Percentiles rank a stretch among this genome's conserved stretches.
Evolutionary conservation across 805 yeast genomes (phyloP).

Genomic region (Yarrowia deformans): DNA sequence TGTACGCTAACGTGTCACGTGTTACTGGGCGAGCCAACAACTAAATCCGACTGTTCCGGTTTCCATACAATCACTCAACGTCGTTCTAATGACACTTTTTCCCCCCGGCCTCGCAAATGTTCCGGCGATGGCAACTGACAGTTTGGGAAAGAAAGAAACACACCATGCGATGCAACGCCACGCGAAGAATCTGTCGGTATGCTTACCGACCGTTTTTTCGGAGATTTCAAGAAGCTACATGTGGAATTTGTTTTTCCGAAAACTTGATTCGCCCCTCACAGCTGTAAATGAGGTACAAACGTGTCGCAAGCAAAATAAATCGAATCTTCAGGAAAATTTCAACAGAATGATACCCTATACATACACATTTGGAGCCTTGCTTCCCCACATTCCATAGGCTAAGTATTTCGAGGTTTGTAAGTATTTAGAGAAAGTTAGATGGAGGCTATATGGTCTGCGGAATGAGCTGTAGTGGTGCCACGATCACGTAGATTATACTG

Average conservation of each 20-base stretch:
- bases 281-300: too few relatives aligned
- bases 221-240: not conserved
- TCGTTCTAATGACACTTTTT: too few relatives aligned
- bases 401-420: conserved; percentile 1
- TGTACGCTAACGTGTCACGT: not conserved
- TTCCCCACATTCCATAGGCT: conserved; percentile 23
- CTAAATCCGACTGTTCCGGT: not conserved
- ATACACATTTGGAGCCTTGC: not conserved
- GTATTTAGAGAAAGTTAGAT: conserved; percentile 16
- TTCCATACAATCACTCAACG: not conserved
- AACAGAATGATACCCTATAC: not conserved
- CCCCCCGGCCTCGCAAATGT: too few relatives aligned
- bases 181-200: not conserved
- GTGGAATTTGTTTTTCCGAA: not conserved
- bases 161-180: conserved; percentile 7
- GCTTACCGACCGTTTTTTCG: not conserved
- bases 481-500: not conserved
- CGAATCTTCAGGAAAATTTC: not conserved
- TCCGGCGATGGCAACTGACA: not conserved
- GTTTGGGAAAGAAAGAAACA: not conserved
- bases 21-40: not conserved
- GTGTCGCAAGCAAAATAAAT: not conserved
- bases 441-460: not conserved
- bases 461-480: not conserved
- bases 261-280: not conserved